These are phyloP conservation scores for Ciborinia camelliae DNA, from an alignment of 2,329 filamentous ascomycete species.

Conservation along the genomic window DNA sequence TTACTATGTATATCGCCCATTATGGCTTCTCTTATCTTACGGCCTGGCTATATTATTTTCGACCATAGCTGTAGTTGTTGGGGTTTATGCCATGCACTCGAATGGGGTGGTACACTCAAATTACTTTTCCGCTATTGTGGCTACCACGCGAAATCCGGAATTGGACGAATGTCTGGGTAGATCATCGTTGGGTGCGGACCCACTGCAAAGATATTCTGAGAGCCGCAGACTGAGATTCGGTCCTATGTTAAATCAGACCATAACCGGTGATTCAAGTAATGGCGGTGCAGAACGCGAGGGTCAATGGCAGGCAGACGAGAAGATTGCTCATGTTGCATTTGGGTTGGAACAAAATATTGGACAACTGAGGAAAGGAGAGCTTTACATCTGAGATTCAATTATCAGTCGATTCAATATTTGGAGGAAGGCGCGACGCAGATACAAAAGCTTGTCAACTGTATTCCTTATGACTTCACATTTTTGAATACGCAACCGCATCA, in stretches of 20 bases:
- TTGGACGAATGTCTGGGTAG: constrained; percentile 13
- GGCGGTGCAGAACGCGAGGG: neutral
- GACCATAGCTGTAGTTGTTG: neutral
- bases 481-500: neutral
- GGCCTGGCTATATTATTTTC: constrained; percentile 17
- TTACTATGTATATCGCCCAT: constrained; percentile 19
- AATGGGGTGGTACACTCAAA: constrained; percentile 26
- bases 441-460: neutral
- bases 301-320: neutral
- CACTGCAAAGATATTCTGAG: neutral
- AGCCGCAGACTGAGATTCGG: neutral
- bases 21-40: constrained; percentile 16
- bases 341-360: neutral
- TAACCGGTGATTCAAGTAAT: neutral
- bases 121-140: constrained; percentile 25
- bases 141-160: constrained; percentile 21
- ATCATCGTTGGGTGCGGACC: constrained; percentile 13
- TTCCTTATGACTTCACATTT: neutral
- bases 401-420: neutral
- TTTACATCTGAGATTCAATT: neutral
- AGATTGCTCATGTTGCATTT: neutral
- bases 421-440: too few relatives aligned
- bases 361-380: neutral
- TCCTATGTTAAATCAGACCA: neutral
- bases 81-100: constrained; percentile 15